Evolutionary conservation across 176 grass and related monocot species (phyloP).

Genomic region (Carex cristatella): DNA sequence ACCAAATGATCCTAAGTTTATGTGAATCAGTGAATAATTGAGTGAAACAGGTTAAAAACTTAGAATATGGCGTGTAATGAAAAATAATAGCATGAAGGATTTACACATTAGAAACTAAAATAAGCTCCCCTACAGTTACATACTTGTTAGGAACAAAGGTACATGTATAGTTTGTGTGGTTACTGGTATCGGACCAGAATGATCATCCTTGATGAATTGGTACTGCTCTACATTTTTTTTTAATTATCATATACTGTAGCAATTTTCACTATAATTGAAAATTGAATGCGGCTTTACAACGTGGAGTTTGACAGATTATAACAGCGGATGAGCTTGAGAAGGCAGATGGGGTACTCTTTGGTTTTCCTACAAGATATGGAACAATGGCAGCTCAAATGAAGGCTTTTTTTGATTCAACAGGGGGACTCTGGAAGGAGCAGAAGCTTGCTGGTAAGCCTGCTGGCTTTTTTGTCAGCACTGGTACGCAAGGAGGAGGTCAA

Average conservation of each 20-base stretch:
- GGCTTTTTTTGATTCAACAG: conserved; percentile 78
- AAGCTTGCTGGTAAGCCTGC: conserved; percentile 69
- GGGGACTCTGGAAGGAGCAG: conserved; percentile 63
- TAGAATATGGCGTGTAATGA: neutral
- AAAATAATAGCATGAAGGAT: neutral
- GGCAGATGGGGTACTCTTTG: conserved; percentile 66
- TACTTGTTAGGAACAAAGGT: neutral
- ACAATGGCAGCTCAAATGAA: conserved; percentile 93
- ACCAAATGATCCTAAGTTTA: neutral
- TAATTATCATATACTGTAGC: neutral
- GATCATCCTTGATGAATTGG: conserved; percentile 4
- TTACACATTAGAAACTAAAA: neutral
- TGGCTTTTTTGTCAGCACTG: conserved; percentile 80
- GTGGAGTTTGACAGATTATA: conserved; percentile 15
- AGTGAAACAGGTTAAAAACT: neutral
- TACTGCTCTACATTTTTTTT: neutral
- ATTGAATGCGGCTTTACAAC: conserved; percentile 1
- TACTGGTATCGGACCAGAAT: neutral
- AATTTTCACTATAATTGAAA: conserved; percentile 1
- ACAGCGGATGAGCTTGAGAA: conserved; percentile 53
- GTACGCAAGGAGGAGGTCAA: conserved; percentile 79
- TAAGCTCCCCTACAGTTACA: neutral
- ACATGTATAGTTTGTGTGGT: neutral
- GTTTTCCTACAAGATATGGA: conserved; percentile 78
- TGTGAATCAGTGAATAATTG: neutral